phyloP scores from a whole-genome alignment of 345 rosid species.

The Rhodamnia argentea region DNA sequence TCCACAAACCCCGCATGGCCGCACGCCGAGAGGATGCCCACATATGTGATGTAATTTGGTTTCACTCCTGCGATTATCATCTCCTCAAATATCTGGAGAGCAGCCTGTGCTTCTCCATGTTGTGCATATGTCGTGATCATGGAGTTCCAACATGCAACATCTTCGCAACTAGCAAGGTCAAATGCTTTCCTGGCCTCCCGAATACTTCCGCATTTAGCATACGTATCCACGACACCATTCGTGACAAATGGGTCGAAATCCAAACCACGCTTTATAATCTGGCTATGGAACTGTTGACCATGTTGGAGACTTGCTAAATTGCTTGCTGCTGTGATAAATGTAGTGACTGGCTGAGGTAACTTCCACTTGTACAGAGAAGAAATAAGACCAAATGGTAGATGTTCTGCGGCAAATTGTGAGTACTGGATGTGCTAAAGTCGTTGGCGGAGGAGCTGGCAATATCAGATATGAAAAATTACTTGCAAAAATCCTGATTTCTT shows the following conservation, averaged over 20 bases:
- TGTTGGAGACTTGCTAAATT: conserved; percentile 47
- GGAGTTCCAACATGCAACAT: conserved; percentile 62
- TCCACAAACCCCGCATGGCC: conserved; percentile 61
- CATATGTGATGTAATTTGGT: conserved; percentile 61
- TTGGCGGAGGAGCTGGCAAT: too few species aligned
- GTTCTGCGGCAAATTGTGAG: background rate
- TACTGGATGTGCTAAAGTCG: background rate
- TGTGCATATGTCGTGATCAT: conserved; percentile 52
- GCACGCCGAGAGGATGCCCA: conserved; percentile 67
- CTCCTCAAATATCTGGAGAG: conserved; percentile 36
- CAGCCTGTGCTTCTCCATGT: conserved; percentile 48
- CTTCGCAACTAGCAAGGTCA: conserved; percentile 23
- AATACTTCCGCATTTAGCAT: conserved; percentile 63
- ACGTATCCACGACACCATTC: conserved; percentile 59
- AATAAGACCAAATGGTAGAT: background rate
- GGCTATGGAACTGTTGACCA: conserved; percentile 56
- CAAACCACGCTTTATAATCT: conserved; percentile 37
- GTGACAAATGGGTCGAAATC: conserved; percentile 37
- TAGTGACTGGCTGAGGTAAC: conserved; percentile 40
- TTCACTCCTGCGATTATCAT: conserved; percentile 39
- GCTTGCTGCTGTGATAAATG: conserved; percentile 47
- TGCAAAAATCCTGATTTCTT: too few species aligned
- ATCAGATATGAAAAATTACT: too few species aligned
- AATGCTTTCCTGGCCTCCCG: conserved; percentile 45
- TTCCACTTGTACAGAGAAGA: conserved; percentile 25